Evolutionary conservation across 140 eudicot genomes (phyloP).

Genomic region (Senecio squalidus): DNA sequence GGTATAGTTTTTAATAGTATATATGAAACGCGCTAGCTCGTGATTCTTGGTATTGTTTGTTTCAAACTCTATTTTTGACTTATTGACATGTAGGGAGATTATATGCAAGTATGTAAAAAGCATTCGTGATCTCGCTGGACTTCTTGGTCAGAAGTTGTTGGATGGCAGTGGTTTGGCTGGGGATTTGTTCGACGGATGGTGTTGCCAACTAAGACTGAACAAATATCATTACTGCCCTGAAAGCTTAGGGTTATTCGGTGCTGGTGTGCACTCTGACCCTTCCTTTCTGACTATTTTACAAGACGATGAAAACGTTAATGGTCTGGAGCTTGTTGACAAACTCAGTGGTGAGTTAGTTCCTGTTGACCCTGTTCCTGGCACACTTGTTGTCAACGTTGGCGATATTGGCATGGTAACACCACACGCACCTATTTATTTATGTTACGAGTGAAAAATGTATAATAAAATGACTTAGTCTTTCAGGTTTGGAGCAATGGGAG

Average conservation of each 20-base stretch:
- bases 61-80: background rate
- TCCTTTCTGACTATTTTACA: slow-evolving; percentile 46
- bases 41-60: too few species aligned
- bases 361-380: slow-evolving; percentile 28
- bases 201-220: slow-evolving; percentile 35
- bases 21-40: too few species aligned
- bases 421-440: too few species aligned
- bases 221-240: slow-evolving; percentile 35
- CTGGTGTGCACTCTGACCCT: slow-evolving; percentile 30
- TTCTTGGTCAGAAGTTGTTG: slow-evolving; percentile 10
- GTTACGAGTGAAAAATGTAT: too few species aligned
- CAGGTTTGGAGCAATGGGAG: slow-evolving; percentile 59
- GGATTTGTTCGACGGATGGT: slow-evolving; percentile 38
- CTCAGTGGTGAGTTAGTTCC: slow-evolving; percentile 18
- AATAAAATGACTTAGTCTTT: too few species aligned
- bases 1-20: too few species aligned
- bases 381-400: slow-evolving; percentile 36
- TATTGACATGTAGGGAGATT: slow-evolving; percentile 3
- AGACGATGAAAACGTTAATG: slow-evolving; percentile 40
- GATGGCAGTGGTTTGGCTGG: slow-evolving; percentile 10
- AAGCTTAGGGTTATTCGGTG: slow-evolving; percentile 31
- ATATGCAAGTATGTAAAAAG: slow-evolving; percentile 7
- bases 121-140: background rate
- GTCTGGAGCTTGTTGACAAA: slow-evolving; percentile 32
- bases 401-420: slow-evolving; percentile 37